These are phyloP conservation scores for Plasmodium adleri DNA, from an alignment of 169 alveolate species.

Conservation along the genomic window DNA sequence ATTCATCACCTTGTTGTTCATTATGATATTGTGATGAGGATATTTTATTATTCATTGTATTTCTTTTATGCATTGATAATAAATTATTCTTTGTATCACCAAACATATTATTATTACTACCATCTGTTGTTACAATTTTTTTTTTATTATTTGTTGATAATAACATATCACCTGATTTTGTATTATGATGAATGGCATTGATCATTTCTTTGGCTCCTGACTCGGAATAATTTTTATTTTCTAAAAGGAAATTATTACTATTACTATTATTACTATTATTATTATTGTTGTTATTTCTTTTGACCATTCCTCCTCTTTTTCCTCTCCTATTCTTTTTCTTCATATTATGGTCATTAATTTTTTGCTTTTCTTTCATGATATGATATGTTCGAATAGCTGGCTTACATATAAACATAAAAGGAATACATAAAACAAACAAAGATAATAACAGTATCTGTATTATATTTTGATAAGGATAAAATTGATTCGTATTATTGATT, in stretches of 20 bases:
- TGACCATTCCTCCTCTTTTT: not conserved
- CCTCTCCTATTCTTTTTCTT: too few relatives aligned
- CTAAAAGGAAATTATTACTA: not conserved
- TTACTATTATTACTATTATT: not conserved
- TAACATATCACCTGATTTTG: constrained; percentile 4
- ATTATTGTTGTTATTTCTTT: constrained; percentile 10
- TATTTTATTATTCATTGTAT: not conserved
- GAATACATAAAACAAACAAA: constrained; percentile 91
- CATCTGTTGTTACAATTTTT: not conserved
- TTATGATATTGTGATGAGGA: too few relatives aligned
- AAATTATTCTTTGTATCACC: not conserved
- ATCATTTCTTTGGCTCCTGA: constrained; percentile 59
- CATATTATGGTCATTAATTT: not conserved
- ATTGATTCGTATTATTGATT: constrained; percentile 82
- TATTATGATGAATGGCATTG: constrained; percentile 33
- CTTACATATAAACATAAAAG: constrained; percentile 96
- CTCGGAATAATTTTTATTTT: not conserved
- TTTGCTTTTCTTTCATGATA: constrained; percentile 75
- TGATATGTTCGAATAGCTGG: constrained; percentile 88
- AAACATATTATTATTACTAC: not conserved
- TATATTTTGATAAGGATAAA: constrained; percentile 86
- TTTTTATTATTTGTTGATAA: too few relatives aligned
- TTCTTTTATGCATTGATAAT: constrained; percentile 8
- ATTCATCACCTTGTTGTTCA: not conserved
- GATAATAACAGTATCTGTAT: constrained; percentile 88